Conservation (phyloP, 768 basidiomycete genomes). For the Leccinum boreale region DNA sequence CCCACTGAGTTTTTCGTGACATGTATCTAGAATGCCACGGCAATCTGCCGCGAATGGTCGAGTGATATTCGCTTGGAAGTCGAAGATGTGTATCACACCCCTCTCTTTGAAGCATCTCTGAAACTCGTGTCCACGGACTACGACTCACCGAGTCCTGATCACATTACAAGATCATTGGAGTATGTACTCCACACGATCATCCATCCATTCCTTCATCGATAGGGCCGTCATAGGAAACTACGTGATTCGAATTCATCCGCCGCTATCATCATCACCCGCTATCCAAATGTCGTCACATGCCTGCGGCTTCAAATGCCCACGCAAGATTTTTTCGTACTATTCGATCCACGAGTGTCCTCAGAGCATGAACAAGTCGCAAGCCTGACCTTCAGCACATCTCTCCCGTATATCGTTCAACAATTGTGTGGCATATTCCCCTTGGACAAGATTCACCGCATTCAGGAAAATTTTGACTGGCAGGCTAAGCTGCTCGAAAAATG, state of each 20-base stretch:
- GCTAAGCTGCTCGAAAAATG: slow-evolving; percentile 52
- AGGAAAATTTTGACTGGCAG: slow-evolving; percentile 49
- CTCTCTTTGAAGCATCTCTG: slow-evolving; percentile 44
- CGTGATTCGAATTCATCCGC: slow-evolving; percentile 18
- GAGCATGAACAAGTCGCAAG: slow-evolving; percentile 50
- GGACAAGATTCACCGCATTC: slow-evolving; percentile 35
- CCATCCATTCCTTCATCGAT: background rate
- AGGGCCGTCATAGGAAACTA: slow-evolving; percentile 20
- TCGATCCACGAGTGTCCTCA: slow-evolving; percentile 56
- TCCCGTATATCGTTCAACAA: slow-evolving; percentile 38
- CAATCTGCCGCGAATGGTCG: slow-evolving; percentile 50
- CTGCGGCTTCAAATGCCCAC: slow-evolving; percentile 30
- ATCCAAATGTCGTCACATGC: slow-evolving; percentile 56
- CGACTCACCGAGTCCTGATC: slow-evolving; percentile 30
- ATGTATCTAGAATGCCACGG: slow-evolving; percentile 45
- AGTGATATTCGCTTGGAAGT: slow-evolving; percentile 44
- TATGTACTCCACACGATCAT: slow-evolving; percentile 1
- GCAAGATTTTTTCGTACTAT: slow-evolving; percentile 48
- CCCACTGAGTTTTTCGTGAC: background rate
- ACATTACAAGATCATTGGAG: slow-evolving; percentile 28
- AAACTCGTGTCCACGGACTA: slow-evolving; percentile 35
- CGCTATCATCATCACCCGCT: slow-evolving; percentile 51
- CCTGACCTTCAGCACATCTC: slow-evolving; percentile 47
- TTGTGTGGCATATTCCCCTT: slow-evolving; percentile 43
- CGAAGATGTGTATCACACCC: slow-evolving; percentile 45